phyloP scores from a whole-genome alignment of 768 basidiomycete species.

The Mycena leptocephala region DNA sequence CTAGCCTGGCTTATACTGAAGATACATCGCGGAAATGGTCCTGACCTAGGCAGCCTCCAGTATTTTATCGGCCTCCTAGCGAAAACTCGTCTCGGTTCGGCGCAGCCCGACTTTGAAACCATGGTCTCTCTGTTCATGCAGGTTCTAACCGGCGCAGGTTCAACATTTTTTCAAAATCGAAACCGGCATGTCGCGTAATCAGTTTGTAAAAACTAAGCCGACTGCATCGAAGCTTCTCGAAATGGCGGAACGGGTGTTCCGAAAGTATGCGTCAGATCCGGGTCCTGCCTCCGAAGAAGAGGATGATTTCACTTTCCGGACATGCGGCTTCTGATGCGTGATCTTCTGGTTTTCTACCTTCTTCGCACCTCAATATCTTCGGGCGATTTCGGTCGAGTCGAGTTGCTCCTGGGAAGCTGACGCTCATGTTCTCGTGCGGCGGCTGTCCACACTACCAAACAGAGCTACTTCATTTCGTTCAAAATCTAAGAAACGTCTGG shows the following conservation, averaged over 20 bases:
- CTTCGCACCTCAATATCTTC: neutral
- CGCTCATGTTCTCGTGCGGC: slow-evolving; percentile 11
- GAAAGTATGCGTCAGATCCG: neutral
- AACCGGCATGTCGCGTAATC: slow-evolving; percentile 4
- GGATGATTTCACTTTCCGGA: slow-evolving; percentile 1
- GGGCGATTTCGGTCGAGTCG: slow-evolving; percentile 4
- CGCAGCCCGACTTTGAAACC: slow-evolving; percentile 40
- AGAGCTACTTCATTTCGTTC: slow-evolving; percentile 1
- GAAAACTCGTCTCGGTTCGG: slow-evolving; percentile 26
- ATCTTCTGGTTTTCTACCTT: neutral
- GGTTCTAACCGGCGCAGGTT: slow-evolving; percentile 32
- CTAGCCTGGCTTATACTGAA: slow-evolving; percentile 32
- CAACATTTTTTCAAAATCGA: slow-evolving; percentile 32
- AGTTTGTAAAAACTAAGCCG: slow-evolving; percentile 34
- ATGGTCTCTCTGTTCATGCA: slow-evolving; percentile 30
- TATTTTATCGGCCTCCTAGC: slow-evolving; percentile 38
- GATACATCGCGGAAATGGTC: slow-evolving; percentile 1
- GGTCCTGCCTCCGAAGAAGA: neutral
- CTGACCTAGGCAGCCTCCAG: slow-evolving; percentile 31
- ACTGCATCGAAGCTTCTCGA: slow-evolving; percentile 26
- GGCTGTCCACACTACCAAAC: slow-evolving; percentile 4
- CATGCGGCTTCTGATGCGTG: neutral
- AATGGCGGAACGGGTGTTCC: slow-evolving; percentile 1
- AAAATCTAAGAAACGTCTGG: slow-evolving; percentile 16
- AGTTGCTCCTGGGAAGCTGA: neutral